phyloP scores from a whole-genome alignment of 768 basidiomycete species.

The Basidioascus undulatus region DNA sequence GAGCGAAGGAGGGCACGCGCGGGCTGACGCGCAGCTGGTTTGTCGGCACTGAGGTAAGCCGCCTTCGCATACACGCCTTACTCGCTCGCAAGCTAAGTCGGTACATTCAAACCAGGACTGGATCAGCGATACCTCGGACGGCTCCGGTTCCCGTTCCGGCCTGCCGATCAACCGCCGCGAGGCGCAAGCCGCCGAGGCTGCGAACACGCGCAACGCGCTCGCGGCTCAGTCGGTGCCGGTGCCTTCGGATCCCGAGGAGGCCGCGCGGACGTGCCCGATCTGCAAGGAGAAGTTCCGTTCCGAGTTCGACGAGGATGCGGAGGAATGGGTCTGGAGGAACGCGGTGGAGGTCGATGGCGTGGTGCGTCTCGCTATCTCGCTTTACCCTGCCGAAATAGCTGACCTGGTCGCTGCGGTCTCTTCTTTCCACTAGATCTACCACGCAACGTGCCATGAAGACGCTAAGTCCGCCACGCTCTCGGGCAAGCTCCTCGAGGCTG shows the following conservation, averaged over 20 bases:
- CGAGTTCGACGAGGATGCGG: constrained; percentile 83
- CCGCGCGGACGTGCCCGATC: constrained; percentile 72
- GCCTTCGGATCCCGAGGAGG: constrained; percentile 46
- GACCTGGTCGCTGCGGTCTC: constrained; percentile 2
- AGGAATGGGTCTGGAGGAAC: constrained; percentile 96
- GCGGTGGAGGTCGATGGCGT: constrained; percentile 60
- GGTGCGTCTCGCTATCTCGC: constrained; percentile 27
- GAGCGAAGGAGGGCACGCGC: constrained; percentile 31
- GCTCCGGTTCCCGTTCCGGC: background rate
- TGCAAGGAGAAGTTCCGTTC: constrained; percentile 83
- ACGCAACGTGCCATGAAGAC: constrained; percentile 83
- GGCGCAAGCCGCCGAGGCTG: constrained; percentile 28
- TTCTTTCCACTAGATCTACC: constrained; percentile 39
- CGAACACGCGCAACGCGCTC: constrained; percentile 18
- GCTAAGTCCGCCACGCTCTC: constrained; percentile 11
- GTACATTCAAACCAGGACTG: constrained; percentile 38
- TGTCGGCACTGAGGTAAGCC: constrained; percentile 49
- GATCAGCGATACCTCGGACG: constrained; percentile 34
- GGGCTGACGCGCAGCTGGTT: constrained; percentile 87
- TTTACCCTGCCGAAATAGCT: no score
- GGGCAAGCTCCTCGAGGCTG: no score
- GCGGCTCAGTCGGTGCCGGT: constrained; percentile 54
- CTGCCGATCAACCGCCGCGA: constrained; percentile 1
- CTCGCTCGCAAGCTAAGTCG: constrained; percentile 11
- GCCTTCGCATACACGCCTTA: no score